Evolutionary conservation across 2,329 filamentous ascomycete species (phyloP), one percentile per base, ranked within the genome.

Genomic region (Xylaria sp.): DNA sequence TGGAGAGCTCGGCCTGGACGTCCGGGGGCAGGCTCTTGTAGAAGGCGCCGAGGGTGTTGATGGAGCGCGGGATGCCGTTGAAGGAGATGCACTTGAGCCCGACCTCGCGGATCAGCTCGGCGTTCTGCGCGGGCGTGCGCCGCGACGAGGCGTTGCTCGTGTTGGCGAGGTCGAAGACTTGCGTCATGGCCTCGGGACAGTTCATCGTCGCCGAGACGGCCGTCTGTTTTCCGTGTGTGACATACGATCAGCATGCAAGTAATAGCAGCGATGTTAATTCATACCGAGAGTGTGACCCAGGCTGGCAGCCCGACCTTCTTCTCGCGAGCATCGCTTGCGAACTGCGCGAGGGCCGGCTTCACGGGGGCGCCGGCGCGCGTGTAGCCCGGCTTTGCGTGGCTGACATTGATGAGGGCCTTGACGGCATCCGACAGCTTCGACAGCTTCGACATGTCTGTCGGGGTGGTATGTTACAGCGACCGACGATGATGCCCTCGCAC

Each of bases 171-270:
- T 85, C 76, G 81, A 89, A 90, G 13, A 94, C 86, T 25, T 86
- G 81, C 3, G 88, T 82, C 73, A 95, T 87, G 2, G 92, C 91
- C 66, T 92, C 91, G 28, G 93, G 93, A 1, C 92, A 94, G 83
- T 97, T 96, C 84, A 96, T 89, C 0, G 93, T 96, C 82, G 95
- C 92, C 1, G 92, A 94, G 20, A 93, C 90, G 39, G 93, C 93
- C 0, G 93, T 91, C 90, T 93, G n/a, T 48, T 9, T 62, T 34
- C 1, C 46, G n/a, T 28, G 18, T 18, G 41, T 5, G 18, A 8
- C 18, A 1, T n/a, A n/a, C n/a, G 10, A 20, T 23, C 23, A 28
- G 5, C 37, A 32, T 54, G 13, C 41, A 28, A 23, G 10, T 46
- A 8, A 18, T 46, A n/a, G 15, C 18, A 18, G 18, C 18, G 5